These are phyloP conservation scores for Kluyveromyces nonfermentans DNA, from an alignment of 805 yeast species.

Conservation along the genomic window DNA sequence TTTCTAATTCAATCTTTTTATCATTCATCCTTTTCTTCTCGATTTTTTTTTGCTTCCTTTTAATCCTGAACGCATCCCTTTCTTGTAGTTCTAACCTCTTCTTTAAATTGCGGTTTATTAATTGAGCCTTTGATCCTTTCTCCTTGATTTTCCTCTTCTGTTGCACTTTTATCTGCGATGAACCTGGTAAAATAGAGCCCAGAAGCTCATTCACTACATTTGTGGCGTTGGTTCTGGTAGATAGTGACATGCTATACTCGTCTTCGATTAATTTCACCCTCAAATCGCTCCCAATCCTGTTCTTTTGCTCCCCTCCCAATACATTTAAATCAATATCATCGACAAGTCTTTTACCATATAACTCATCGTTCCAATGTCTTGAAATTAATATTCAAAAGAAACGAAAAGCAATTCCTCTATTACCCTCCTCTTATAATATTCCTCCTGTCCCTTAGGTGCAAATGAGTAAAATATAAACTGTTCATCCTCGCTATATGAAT, in stretches of 20 bases:
- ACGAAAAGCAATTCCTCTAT: background rate
- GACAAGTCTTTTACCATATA: no score
- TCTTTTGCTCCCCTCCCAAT: no score
- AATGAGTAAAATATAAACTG: no score
- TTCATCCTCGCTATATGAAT: no score
- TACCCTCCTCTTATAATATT: background rate
- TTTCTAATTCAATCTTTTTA: conserved; percentile 12
- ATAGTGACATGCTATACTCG: conserved; percentile 1
- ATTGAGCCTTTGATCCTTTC: conserved; percentile 30
- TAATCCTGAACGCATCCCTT: conserved; percentile 27
- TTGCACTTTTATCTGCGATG: conserved; percentile 13
- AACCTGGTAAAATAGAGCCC: conserved; percentile 31
- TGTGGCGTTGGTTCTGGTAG: conserved; percentile 31
- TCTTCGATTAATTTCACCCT: no score
- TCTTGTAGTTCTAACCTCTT: conserved; percentile 28
- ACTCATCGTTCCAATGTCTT: background rate
- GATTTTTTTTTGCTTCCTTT: conserved; percentile 27
- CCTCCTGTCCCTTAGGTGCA: background rate
- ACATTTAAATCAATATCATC: no score
- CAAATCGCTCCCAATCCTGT: no score
- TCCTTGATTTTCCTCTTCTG: conserved; percentile 5
- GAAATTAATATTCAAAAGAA: background rate
- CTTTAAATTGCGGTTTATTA: conserved; percentile 30
- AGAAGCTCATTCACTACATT: conserved; percentile 36
- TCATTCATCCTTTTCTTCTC: conserved; percentile 23